phyloP scores from a whole-genome alignment of 805 yeast species.

The Ogataea methylovora region DNA sequence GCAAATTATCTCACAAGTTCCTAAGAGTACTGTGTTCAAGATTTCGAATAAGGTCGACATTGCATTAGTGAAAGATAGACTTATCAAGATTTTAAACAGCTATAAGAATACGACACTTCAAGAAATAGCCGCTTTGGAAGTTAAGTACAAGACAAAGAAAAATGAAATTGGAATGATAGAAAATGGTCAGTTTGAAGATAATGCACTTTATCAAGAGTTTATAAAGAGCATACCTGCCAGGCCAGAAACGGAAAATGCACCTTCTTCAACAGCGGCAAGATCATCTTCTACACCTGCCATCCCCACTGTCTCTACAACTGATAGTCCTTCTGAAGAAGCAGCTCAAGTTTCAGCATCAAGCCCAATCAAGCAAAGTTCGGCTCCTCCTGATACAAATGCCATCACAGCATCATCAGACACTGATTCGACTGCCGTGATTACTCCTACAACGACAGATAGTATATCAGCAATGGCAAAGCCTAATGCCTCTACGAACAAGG shows the following conservation, averaged over 20 bases:
- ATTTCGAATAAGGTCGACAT: constrained; percentile 24
- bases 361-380: neutral
- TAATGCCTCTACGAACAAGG: too few species aligned
- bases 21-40: constrained; percentile 25
- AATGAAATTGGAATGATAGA: constrained; percentile 34
- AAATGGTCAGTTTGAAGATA: constrained; percentile 32
- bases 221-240: constrained; percentile 6
- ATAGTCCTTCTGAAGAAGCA: neutral
- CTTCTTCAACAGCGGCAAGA: neutral
- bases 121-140: constrained; percentile 32
- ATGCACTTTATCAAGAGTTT: constrained; percentile 21
- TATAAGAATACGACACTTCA: constrained; percentile 25
- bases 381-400: neutral
- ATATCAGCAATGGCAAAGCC: too few species aligned
- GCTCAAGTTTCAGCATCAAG: neutral
- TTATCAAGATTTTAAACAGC: constrained; percentile 24
- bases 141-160: constrained; percentile 24
- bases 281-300: neutral
- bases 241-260: constrained; percentile 10
- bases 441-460: too few species aligned
- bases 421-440: too few species aligned
- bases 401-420: too few species aligned
- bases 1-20: constrained; percentile 24
- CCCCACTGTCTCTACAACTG: neutral
- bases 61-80: constrained; percentile 24